These are phyloP conservation scores for Aureobasidium pullulans DNA, from an alignment of 2,329 filamentous ascomycete species.

Conservation along the genomic window DNA sequence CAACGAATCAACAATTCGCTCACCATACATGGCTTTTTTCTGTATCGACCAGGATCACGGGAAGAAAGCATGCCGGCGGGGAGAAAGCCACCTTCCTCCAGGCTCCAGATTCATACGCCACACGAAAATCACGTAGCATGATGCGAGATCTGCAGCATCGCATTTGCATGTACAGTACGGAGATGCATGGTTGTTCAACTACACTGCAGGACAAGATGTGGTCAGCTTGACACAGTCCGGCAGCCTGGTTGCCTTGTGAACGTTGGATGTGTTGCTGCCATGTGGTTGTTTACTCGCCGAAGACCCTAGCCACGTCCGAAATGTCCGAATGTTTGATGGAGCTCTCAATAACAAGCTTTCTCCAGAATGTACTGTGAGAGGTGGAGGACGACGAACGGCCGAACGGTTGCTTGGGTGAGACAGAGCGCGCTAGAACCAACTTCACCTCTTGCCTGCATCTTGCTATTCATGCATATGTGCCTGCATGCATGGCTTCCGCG, in stretches of 20 bases:
- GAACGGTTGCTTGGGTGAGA: slow-evolving; percentile 6
- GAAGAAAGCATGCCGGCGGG: neutral
- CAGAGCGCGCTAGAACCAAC: neutral
- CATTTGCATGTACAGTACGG: neutral
- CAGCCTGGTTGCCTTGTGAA: neutral
- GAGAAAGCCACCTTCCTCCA: neutral
- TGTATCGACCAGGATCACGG: neutral
- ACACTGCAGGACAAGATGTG: neutral
- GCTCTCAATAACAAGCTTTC: neutral
- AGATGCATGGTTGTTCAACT: neutral
- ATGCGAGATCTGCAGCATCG: slow-evolving; percentile 6
- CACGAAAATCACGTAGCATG: neutral
- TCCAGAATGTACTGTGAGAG: neutral
- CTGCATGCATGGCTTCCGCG: neutral
- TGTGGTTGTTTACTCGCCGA: neutral
- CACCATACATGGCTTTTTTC: neutral
- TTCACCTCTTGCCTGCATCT: neutral
- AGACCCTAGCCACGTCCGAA: neutral
- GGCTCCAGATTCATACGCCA: neutral
- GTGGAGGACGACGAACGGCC: neutral
- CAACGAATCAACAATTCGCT: slow-evolving; percentile 1
- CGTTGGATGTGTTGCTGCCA: neutral
- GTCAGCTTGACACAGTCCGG: neutral
- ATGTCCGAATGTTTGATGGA: neutral
- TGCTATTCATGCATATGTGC: neutral